A percentile compares a stretch with the other conserved stretches of the same genome.
Evolutionary conservation across 2,329 filamentous ascomycete genomes (phyloP).

Genomic region (Arthroderma sp.): DNA sequence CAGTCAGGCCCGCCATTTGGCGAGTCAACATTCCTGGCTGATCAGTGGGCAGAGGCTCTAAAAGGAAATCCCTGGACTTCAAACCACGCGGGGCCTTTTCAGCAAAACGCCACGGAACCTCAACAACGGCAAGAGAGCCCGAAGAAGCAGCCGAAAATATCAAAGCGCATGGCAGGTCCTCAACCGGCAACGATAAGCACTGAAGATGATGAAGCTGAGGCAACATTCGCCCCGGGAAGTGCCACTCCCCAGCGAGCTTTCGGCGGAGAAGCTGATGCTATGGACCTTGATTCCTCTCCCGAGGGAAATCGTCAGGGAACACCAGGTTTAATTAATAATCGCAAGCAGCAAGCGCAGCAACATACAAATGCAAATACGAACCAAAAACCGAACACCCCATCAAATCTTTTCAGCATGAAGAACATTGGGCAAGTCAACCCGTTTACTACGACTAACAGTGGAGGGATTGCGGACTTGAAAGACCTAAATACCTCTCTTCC

Average conservation of each 20-base stretch:
- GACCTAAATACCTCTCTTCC: slow-evolving; percentile 43
- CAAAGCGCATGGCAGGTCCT: slow-evolving; percentile 18
- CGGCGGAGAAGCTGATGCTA: slow-evolving; percentile 24
- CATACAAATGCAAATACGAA: not conserved
- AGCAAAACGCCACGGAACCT: slow-evolving; percentile 15
- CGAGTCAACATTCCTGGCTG: slow-evolving; percentile 24
- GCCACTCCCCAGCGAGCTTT: slow-evolving; percentile 10
- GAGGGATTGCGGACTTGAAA: slow-evolving; percentile 40
- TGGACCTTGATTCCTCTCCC: slow-evolving; percentile 29
- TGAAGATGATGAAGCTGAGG: slow-evolving; percentile 26
- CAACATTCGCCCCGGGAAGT: slow-evolving; percentile 17
- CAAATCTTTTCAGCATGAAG: slow-evolving; percentile 32
- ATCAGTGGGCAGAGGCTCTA: slow-evolving; percentile 27
- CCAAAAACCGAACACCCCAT: slow-evolving; percentile 1
- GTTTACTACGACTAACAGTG: slow-evolving; percentile 32
- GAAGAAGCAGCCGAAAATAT: slow-evolving; percentile 20
- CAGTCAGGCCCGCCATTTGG: slow-evolving; percentile 15
- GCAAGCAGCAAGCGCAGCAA: no score
- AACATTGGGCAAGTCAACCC: slow-evolving; percentile 39
- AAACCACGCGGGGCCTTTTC: slow-evolving; percentile 17
- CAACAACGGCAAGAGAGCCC: slow-evolving; percentile 19
- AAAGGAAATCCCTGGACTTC: slow-evolving; percentile 22
- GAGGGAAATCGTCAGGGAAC: no score
- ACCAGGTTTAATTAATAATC: no score
- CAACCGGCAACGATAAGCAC: slow-evolving; percentile 25